Evolutionary conservation across 495 filamentous ascomycete species (phyloP), one percentile per base, ranked within the genome.

Genomic region (Neurospora tetrasperma): DNA sequence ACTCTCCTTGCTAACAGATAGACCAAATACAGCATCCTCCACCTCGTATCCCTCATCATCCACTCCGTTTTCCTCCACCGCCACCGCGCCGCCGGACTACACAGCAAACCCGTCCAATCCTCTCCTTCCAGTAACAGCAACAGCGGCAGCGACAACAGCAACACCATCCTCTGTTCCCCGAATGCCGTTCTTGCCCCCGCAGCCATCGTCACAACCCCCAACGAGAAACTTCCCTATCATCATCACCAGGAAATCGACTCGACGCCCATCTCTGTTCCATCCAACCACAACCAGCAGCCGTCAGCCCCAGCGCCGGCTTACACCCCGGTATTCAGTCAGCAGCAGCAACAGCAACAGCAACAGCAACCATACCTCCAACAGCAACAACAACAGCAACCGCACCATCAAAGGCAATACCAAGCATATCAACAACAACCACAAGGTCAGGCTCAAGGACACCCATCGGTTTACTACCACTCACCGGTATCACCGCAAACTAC

Each of bases 51-150:
- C 16, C 80, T 85, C 6, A 73, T 79, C 9, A 75, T 86, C 16
- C 80, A 83, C 59, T 75, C 80, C 71, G 74, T 85, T 16, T 74
- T 76, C 42, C 74, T 86, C 7, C 80, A 85, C 73, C 82, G 83
- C n/a, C 85, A 86, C 74, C 82, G 85, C 71, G 76, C 75, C 31
- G 83, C 80, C 1, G 84, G 84, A 18, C 77, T 83, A 11, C 82
- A 80, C 71, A 79, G 76, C 71, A 79, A 76, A 75, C 80, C 84
- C n/a, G 42, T 73, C 42, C 69, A 71, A 23, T 27, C 69, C 66
- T 18, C 43, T 5, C 43, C 71, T 11, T 70, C 27, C 35, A 38
- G 35, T 5, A 27, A 27, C 42, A 20, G n/a, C 31, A 5, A 16
- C 27, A 74, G 54, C 20, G 54, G 9, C 44, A 59, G 20, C 20